Evolutionary conservation across 768 basidiomycete species (phyloP).

Genomic region (Termitomyces sp.): DNA sequence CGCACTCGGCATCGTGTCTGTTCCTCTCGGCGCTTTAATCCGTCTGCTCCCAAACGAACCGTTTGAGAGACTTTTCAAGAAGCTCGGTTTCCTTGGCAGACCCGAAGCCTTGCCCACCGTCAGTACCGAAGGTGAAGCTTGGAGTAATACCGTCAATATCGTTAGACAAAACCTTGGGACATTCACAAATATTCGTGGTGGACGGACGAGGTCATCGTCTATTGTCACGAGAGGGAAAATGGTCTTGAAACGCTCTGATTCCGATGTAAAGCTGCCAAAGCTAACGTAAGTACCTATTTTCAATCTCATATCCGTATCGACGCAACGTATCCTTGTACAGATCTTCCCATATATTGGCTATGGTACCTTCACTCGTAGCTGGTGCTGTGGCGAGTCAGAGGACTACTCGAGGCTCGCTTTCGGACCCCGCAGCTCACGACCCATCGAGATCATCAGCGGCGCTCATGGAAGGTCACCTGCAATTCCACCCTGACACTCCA

Average conservation of each 20-base stretch:
- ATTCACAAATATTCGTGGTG: conserved; percentile 83
- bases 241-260: conserved; percentile 36
- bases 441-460: conserved; percentile 80
- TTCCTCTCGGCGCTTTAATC: conserved; percentile 81
- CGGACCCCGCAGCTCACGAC: conserved; percentile 71
- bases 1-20: conserved; percentile 78
- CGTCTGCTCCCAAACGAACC: conserved; percentile 79
- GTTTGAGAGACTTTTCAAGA: conserved; percentile 52
- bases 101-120: conserved; percentile 61
- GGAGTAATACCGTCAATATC: conserved; percentile 76
- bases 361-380: conserved; percentile 43
- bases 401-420: conserved; percentile 53
- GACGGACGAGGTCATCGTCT: conserved; percentile 79
- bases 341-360: conserved; percentile 35
- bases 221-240: conserved; percentile 79
- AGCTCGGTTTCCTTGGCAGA: conserved; percentile 54
- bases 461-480: conserved; percentile 79
- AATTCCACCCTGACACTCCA: conserved; percentile 83
- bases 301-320: background rate
- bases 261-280: conserved; percentile 45
- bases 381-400: conserved; percentile 63
- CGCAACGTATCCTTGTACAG: conserved; percentile 11
- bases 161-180: conserved; percentile 84
- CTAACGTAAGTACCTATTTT: conserved; percentile 29
- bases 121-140: conserved; percentile 54